These are phyloP conservation scores for Letharia columbiana DNA, from an alignment of 495 filamentous ascomycete genomes.

Conservation along the genomic window DNA sequence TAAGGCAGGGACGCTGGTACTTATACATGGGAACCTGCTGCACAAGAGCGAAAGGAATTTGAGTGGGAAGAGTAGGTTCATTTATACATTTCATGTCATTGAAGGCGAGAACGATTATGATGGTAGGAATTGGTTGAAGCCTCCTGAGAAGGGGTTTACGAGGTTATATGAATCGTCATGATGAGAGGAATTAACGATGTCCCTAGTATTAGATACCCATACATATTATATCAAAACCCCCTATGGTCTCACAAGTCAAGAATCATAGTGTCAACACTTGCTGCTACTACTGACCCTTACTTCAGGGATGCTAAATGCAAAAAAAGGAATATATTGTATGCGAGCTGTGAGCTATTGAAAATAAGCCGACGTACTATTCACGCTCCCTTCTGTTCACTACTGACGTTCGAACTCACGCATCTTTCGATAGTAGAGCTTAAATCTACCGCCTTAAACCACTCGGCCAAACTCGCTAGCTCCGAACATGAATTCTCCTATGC, in stretches of 20 bases:
- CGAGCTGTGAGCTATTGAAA: slow-evolving; percentile 29
- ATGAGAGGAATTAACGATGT: neutral
- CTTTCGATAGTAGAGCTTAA: slow-evolving; percentile 38
- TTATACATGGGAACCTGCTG: slow-evolving; percentile 93
- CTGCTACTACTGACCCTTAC: neutral
- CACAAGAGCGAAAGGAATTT: slow-evolving; percentile 93
- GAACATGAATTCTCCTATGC: neutral
- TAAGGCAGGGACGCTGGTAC: slow-evolving; percentile 76
- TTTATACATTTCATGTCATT: slow-evolving; percentile 97
- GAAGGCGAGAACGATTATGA: slow-evolving; percentile 81
- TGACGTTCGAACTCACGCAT: slow-evolving; percentile 37
- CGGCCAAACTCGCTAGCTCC: slow-evolving; percentile 29
- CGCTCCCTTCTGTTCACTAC: too few species aligned
- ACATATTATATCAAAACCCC: neutral
- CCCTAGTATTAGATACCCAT: neutral
- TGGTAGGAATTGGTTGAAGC: slow-evolving; percentile 85
- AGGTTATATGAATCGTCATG: slow-evolving; percentile 39
- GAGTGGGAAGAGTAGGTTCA: slow-evolving; percentile 76
- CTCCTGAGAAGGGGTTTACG: slow-evolving; percentile 66
- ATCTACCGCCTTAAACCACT: slow-evolving; percentile 40
- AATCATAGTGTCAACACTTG: too few species aligned
- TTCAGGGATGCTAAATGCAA: neutral
- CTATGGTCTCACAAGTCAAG: too few species aligned
- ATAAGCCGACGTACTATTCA: neutral
- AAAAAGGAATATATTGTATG: slow-evolving; percentile 16